Evolutionary conservation across 345 rosid species (phyloP), one percentile per base, ranked within the genome.

Genomic region (Luvunga scandens): DNA sequence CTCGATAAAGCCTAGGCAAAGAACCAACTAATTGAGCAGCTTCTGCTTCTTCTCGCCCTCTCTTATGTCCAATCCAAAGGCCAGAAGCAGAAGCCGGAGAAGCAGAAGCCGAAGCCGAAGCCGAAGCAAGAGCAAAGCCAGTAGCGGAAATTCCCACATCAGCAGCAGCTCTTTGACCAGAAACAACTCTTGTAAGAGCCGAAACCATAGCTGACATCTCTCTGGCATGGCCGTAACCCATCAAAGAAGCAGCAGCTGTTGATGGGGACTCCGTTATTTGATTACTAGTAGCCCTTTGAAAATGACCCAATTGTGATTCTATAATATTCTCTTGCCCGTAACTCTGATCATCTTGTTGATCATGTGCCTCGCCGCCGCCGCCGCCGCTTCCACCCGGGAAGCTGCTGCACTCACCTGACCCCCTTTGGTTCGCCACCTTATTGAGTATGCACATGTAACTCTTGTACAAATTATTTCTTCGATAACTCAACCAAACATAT

Each of bases 181-280:
- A 88, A 27, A 88, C 90, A 39, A 90, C 96, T 16, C 87, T 88
- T 16, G 97, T 86, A 9, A 92, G 89, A 24, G 94, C 96, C 0
- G 94, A 86, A 6, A 92, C 96, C 83, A 94, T 91, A 0, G 90
- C 89, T 0, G 97, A 88, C 92, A 86, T 88, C 89, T 91, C 97
- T 4, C 84, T 75, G 4, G 78, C 75, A 24, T 76, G 73, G 68
- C 82, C 70, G 81, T 82, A 83, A 1, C 83, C 85, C 25, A 38
- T 36, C 50, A 76, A 79, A 4, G 77, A 22, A 28, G 69, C 59
- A 4, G 21, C 34, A 25, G 70, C 4, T 8, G 18, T 56, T 45
- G 61, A 27, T 22, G 59, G 12, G 9, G 69, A 71, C 16, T 62
- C 50, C n/a, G 64, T 31, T 28, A 36, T 39, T 31, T 71, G 24